A percentile compares a stretch with the other conserved stretches of the same genome.
These are phyloP conservation scores for Adansonia madagascariensis DNA, from an alignment of 441 rosid species.

Conservation along the genomic window DNA sequence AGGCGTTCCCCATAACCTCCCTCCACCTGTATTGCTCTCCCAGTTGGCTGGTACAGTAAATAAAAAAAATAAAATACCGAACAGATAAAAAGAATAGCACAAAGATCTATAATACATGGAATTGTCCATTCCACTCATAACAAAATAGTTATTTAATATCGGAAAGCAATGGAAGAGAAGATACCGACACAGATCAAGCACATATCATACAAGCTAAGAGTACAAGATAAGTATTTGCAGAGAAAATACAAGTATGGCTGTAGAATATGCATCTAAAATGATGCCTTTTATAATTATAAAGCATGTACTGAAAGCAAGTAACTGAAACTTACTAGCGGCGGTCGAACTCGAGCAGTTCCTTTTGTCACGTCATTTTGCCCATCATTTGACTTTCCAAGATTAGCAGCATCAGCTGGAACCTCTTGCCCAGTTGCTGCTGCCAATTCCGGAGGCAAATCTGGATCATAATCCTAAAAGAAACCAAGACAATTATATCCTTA, in stretches of 20 bases:
- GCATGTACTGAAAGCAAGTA: conserved; percentile 20
- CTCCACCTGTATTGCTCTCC: conserved; percentile 97
- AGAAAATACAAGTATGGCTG: not conserved
- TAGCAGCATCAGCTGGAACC: conserved; percentile 56
- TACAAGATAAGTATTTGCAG: not conserved
- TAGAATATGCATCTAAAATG: not conserved
- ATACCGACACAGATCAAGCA: not conserved
- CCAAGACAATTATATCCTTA: conserved; percentile 11
- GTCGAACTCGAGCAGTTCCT: conserved; percentile 71
- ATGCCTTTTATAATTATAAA: not conserved
- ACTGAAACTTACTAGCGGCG: conserved; percentile 68
- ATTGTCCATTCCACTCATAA: not conserved
- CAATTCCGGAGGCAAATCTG: conserved; percentile 96
- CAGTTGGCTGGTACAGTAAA: conserved; percentile 71
- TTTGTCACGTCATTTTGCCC: conserved; percentile 64
- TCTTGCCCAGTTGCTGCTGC: conserved; percentile 95
- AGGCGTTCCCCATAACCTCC: conserved; percentile 86
- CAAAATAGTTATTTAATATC: not conserved
- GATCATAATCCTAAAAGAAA: conserved; percentile 81
- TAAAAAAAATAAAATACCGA: conserved; percentile 7
- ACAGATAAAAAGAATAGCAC: conserved; percentile 15
- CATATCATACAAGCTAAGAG: not conserved
- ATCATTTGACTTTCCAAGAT: conserved; percentile 59
- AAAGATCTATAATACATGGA: conserved; percentile 8
- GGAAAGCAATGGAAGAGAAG: conserved; percentile 18